Base-by-base conservation (phyloP, 1,284 basidiomycete species). In the Pyrrhoderma noxium region DNA sequence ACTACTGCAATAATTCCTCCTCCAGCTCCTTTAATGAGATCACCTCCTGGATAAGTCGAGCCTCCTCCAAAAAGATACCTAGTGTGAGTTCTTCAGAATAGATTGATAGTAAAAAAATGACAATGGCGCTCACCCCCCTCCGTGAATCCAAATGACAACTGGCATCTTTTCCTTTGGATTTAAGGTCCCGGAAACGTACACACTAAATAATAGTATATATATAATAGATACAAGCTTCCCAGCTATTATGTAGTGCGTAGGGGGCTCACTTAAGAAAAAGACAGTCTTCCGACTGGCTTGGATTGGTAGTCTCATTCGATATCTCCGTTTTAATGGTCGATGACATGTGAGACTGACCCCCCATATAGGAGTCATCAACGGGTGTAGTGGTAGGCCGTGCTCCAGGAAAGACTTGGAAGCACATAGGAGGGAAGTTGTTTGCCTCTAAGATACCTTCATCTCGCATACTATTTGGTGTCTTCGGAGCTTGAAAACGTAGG, bases 401-500 rank as follows among this genome's bases (percentile, higher is more conserved):
- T 57, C 43, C 55, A 3, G 25, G 3, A 2, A 38, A 23, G 19
- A 8, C 25, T 27, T 18, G 31, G 2, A 40, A 34, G 16, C 39
- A 41, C 22, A n/a, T n/a, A n/a, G n/a, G n/a, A n/a, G n/a, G n/a
- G n/a, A n/a, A n/a, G n/a, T n/a, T n/a, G n/a, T 3, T 38, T 38
- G 43, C 22, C 8, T 35, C 39, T 38, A 44, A 38, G 1, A 38
- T 40, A 34, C 41, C 23, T 8, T 44, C 50, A 4, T 35, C 39
- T 23, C 44, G 51, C 13, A 48, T 31, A 2, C 16, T 34, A 31
- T 18, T 1, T 2, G 72, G 71, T 2, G 59, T 35, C 31, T 60
- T 60, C 3, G 70, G 66, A 11, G 63, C 63, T 45, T 61, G 61
- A 59, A 65, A 72, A 14, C 71, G 62, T n/a, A 69, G 59, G 25